Conservation (phyloP, 257 asterid species). For the Solanum ossicruentum region DNA sequence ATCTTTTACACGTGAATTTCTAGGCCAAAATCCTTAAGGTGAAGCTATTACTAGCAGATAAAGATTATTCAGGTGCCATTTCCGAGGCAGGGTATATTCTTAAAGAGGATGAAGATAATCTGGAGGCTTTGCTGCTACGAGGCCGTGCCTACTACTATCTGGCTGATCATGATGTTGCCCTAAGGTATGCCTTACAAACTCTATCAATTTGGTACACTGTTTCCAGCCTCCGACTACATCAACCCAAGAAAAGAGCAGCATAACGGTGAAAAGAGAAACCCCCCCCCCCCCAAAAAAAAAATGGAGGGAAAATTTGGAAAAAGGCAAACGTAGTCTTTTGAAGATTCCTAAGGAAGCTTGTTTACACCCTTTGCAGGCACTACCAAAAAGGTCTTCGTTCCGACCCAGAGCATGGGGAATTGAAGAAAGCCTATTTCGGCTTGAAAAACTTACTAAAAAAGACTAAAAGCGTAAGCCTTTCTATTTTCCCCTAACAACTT, state of each 20-base stretch:
- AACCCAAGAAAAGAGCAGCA: not conserved
- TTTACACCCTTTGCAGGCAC: conserved; percentile 39
- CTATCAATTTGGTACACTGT: not conserved
- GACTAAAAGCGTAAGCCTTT: conserved; percentile 55
- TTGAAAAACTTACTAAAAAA: conserved; percentile 80
- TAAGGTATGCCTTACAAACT: conserved; percentile 30
- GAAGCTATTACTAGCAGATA: conserved; percentile 48
- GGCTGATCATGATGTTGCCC: conserved; percentile 90
- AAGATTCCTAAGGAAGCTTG: not conserved
- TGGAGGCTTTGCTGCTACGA: conserved; percentile 79
- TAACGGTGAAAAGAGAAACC: not conserved
- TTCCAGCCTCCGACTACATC: not conserved
- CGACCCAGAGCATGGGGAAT: conserved; percentile 85
- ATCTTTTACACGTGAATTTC: not conserved
- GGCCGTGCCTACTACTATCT: conserved; percentile 92
- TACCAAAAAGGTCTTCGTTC: conserved; percentile 94
- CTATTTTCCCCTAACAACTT: not conserved
- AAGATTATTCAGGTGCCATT: conserved; percentile 73
- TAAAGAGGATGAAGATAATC: conserved; percentile 74
- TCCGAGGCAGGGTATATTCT: conserved; percentile 77
- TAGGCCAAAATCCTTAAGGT: conserved; percentile 85
- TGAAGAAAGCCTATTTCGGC: conserved; percentile 88
- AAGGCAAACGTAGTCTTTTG: not conserved
- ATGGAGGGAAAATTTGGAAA: not conserved
- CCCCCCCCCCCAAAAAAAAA: no score